Evolutionary conservation across 176 grass and related monocot species (phyloP).

Genomic region (Oryza meyeriana): DNA sequence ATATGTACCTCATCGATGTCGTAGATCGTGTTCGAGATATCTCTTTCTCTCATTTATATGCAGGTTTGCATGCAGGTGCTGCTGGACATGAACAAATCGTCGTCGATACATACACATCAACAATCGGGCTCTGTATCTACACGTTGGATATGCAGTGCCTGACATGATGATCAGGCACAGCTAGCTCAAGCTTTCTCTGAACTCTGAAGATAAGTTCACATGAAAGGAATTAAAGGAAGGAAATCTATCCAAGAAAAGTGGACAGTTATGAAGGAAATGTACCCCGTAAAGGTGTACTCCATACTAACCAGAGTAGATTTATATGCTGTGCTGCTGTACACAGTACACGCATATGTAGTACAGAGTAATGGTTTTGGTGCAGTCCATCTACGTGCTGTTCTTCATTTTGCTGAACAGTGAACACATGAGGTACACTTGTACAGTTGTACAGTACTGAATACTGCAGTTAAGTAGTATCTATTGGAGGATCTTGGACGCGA

Average conservation of each 20-base stretch:
- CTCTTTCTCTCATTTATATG: slow-evolving; percentile 19
- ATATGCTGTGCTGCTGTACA: background rate
- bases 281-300: background rate
- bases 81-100: background rate
- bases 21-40: slow-evolving; percentile 29
- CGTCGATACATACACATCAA: background rate
- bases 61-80: background rate
- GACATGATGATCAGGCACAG: background rate
- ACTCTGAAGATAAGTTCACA: background rate
- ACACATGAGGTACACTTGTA: too few species aligned
- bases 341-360: background rate
- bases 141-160: background rate
- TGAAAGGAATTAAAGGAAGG: background rate
- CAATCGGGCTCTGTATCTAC: background rate
- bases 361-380: background rate
- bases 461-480: background rate
- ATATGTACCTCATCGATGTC: slow-evolving; percentile 34
- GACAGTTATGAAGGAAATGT: background rate
- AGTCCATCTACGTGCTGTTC: background rate
- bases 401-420: background rate
- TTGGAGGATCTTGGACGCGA: slow-evolving; percentile 11
- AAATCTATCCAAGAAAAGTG: background rate
- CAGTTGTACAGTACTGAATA: background rate
- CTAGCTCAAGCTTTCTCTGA: slow-evolving; percentile 1
- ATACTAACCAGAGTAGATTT: background rate